A percentile compares a stretch with the other conserved stretches of the same genome.
Conservation (phyloP, 2,329 filamentous ascomycete species). For the Hypoxylon sp. region DNA sequence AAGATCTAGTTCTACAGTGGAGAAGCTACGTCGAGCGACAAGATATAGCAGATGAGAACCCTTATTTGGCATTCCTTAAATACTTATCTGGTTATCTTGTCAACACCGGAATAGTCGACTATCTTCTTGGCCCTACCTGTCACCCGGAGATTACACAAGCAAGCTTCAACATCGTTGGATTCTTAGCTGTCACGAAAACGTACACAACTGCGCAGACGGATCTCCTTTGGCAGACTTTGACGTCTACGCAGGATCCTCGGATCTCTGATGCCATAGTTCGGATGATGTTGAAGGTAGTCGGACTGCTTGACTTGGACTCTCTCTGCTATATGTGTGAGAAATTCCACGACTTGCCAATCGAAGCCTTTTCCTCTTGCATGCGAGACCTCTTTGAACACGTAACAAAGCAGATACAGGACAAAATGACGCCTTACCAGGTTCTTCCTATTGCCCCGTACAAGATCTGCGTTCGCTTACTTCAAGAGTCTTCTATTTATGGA, state of each 20-base stretch:
- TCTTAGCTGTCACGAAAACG: constrained; percentile 82
- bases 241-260: constrained; percentile 84
- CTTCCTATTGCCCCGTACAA: constrained; percentile 59
- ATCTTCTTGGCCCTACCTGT: constrained; percentile 90
- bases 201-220: constrained; percentile 82
- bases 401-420: constrained; percentile 64
- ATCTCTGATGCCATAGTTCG: constrained; percentile 84
- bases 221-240: constrained; percentile 86
- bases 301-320: constrained; percentile 63
- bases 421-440: constrained; percentile 51
- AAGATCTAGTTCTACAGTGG: constrained; percentile 77
- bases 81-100: constrained; percentile 80
- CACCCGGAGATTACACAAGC: constrained; percentile 90
- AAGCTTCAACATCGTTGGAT: constrained; percentile 87
- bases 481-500: constrained; percentile 75
- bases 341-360: constrained; percentile 74
- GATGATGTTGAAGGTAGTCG: constrained; percentile 69
- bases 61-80: constrained; percentile 64
- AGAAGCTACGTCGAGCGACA: constrained; percentile 66
- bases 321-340: constrained; percentile 80
- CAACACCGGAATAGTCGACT: constrained; percentile 80
- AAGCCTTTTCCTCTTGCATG: constrained; percentile 73
- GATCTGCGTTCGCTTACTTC: constrained; percentile 76
- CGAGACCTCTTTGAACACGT: constrained; percentile 73
- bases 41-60: constrained; percentile 56